Base-by-base conservation (phyloP, 768 basidiomycete genomes). In the Calvatia gigantea region DNA sequence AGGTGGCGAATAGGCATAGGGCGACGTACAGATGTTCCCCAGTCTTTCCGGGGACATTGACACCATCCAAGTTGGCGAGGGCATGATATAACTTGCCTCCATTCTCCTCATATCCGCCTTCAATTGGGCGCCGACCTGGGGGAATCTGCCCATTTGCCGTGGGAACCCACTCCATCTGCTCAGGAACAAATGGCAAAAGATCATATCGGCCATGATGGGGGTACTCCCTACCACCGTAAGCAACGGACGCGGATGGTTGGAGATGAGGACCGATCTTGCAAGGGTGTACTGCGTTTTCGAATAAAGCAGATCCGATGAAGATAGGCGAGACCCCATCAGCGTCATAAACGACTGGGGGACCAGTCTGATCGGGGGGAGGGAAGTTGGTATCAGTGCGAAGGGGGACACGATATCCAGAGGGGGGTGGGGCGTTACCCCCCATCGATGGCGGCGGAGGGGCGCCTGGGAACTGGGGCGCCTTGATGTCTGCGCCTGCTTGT, bases 261-360 rank as follows among this genome's bases (percentile, higher is more conserved):
- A 88, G 79, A 59, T 76, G 67, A 8, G 85, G 82, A 1, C 74
- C 82, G 61, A 92, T 81, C 74, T 93, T 94, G 80, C 91, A 92
- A 3, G 91, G 91, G 57, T 93, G 90, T 2, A 91, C 87, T 0
- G 84, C 82, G 58, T 74, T 71, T 53, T 72, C 74, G 64, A 91
- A 74, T 43, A 91, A 70, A 9, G 89, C 91, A 4, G 87, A 88
- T 12, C 89, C 91, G 29, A 94, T 61, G 70, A 77, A 94, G 57
- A 91, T 65, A 4, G 85, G 85, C 1, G 79, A 77, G 23, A 61
- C 57, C 1, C 82, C 81, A 62, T 87, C 82, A 1, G 72, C 67
- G 63, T 93, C 89, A 33, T 68, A 62, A 61, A 78, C 81, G 1
- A 82, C 77, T 0, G 88, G 79, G 1, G 58, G 69, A 17, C 82